These are phyloP conservation scores for Aegle marmelos DNA, from an alignment of 345 rosid genomes.

Conservation along the genomic window DNA sequence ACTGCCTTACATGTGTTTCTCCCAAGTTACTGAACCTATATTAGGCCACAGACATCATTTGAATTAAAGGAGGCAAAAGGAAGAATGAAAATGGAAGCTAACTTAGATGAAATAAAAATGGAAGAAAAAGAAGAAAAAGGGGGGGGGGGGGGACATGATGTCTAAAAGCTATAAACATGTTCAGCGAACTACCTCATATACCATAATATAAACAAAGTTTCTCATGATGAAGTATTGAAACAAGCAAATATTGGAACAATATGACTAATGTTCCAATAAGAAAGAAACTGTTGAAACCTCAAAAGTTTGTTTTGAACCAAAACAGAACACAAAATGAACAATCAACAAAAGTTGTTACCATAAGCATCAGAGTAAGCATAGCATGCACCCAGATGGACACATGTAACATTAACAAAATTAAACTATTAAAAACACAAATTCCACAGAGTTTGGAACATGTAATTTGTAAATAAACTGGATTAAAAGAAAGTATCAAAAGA, in stretches of 20 bases:
- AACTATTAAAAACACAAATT: background rate
- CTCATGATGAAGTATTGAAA: background rate
- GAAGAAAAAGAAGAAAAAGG: background rate
- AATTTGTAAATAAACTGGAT: background rate
- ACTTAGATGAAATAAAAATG: background rate
- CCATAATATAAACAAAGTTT: background rate
- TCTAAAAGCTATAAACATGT: background rate
- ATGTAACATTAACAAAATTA: background rate
- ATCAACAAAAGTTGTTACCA: background rate
- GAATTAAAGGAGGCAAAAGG: background rate
- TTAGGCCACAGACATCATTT: background rate
- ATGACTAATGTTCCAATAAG: background rate
- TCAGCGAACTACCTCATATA: background rate
- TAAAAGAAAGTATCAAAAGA: too few relatives aligned
- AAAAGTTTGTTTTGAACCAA: background rate
- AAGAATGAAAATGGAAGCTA: background rate
- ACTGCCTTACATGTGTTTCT: background rate
- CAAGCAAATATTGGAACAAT: background rate
- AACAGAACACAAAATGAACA: background rate
- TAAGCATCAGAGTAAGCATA: background rate
- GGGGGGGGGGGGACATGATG: too few relatives aligned
- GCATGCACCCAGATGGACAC: background rate
- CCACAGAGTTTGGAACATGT: background rate
- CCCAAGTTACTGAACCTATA: background rate
- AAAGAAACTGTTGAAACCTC: background rate